Evolutionary conservation across 345 rosid genomes (phyloP), one percentile per base, ranked within the genome.

Genomic region (Gossypioides kirkii): DNA sequence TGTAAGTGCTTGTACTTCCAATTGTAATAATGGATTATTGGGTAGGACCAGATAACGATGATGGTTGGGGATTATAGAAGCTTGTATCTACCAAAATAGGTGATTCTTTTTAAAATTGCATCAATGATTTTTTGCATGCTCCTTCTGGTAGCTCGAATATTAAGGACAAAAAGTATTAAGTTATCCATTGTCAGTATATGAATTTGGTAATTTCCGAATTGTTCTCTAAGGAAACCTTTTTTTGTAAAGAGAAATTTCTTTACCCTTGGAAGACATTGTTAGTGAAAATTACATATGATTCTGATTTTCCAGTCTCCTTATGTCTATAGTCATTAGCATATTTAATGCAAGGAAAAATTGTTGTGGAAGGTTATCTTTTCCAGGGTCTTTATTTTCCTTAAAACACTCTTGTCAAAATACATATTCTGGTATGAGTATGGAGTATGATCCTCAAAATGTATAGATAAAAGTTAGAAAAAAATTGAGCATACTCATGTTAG

Each of bases 11-110:
- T 84, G 82, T 80, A 76, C 73, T 74, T 32, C 72, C 12, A 62
- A 73, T 61, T 28, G 77, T 43, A 61, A 78, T 86, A 55, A 62
- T 74, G 65, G 96, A 91, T 74, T 89, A 78, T 76, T 87, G 93
- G 91, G 79, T 84, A 28, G 90, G 91, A 71, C 97, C 90, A 16
- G 93, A 91, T 81, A 72, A 77, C 47, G 89, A 91, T 53, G 93
- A 91, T 82, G 93, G 89, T 64, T 85, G 93, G 83, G 97, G 93
- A 74, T 82, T 80, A 81, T 91, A 61, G 87, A 89, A 82, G 92
- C 88, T 73, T 87, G 74, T 42, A 47, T 60, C 61, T 4, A 25
- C 75, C 73, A 17, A 60, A 74, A 74, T 61, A 67, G 69, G 68
- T 86, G 82, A 86, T 76, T 64, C 64, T 72, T 22, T 28, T 26